Evolutionary conservation across 768 basidiomycete genomes (phyloP).

Genomic region (Terana coerulea): DNA sequence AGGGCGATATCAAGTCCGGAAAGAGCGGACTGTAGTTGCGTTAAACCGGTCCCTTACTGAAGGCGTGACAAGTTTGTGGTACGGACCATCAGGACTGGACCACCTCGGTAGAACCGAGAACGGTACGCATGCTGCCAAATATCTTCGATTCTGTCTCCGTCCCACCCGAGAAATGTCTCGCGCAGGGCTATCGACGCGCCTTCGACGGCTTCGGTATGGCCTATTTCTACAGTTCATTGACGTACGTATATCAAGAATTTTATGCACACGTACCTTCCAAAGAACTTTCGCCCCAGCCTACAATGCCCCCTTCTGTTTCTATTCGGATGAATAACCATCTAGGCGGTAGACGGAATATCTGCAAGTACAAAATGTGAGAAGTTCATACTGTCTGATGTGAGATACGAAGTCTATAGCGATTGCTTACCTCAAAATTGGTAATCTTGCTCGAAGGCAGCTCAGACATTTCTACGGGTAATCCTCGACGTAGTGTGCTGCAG

Average conservation of each 20-base stretch:
- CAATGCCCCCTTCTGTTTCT: slow-evolving; percentile 56
- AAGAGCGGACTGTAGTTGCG: slow-evolving; percentile 38
- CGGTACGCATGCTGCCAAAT: slow-evolving; percentile 68
- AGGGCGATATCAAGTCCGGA: slow-evolving; percentile 67
- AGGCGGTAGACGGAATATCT: slow-evolving; percentile 67
- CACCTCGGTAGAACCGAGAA: slow-evolving; percentile 70
- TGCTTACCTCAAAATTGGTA: slow-evolving; percentile 7
- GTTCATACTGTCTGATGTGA: background rate
- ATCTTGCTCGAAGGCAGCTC: slow-evolving; percentile 6
- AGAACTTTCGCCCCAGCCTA: slow-evolving; percentile 76
- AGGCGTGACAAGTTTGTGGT: too few relatives aligned
- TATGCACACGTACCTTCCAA: slow-evolving; percentile 51
- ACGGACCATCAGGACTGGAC: slow-evolving; percentile 63
- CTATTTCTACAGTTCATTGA: too few relatives aligned
- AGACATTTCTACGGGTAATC: background rate
- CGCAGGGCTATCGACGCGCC: slow-evolving; percentile 60
- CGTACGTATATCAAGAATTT: too few relatives aligned
- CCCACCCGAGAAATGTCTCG: slow-evolving; percentile 55
- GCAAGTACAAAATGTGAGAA: background rate
- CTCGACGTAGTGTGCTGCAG: too few relatives aligned
- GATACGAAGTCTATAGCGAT: background rate
- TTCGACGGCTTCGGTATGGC: slow-evolving; percentile 72
- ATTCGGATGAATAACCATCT: slow-evolving; percentile 73
- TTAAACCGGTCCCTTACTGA: background rate
- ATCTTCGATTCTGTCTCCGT: slow-evolving; percentile 66